Conservation (phyloP, 2,329 filamentous ascomycete genomes). For the Macroventuria anomochaeta region DNA sequence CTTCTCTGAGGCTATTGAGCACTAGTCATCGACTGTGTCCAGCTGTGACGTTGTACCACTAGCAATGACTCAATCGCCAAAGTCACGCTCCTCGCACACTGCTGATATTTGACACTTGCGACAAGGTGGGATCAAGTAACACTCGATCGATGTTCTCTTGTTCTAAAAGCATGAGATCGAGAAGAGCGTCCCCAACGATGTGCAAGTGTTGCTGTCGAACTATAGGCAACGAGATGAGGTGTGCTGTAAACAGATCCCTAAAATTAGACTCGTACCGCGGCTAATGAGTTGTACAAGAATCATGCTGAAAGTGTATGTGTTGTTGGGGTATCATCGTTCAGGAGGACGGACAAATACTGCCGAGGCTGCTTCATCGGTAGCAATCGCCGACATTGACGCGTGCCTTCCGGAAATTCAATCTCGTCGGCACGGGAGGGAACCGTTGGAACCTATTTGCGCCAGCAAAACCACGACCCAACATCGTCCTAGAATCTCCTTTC, state of each 20-base stretch:
- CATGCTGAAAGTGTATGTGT: neutral
- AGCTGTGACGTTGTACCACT: no score
- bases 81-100: no score
- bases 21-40: no score
- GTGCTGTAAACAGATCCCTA: neutral
- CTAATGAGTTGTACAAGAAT: neutral
- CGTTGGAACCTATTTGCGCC: constrained; percentile 10
- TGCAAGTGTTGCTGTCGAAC: neutral
- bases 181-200: no score
- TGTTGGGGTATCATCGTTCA: neutral
- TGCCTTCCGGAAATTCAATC: constrained; percentile 15
- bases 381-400: no score
- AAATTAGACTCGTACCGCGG: neutral
- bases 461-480: neutral
- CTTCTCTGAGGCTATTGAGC: no score
- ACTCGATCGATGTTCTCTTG: no score
- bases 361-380: no score
- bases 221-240: neutral
- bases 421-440: constrained; percentile 11
- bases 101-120: no score
- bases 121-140: no score
- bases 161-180: no score
- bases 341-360: neutral
- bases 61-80: no score
- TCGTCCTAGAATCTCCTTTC: neutral